Percentiles rank a stretch among this genome's conserved stretches.
phyloP scores from a whole-genome alignment of 306 rosid species.

The Vigna hirtella region DNA sequence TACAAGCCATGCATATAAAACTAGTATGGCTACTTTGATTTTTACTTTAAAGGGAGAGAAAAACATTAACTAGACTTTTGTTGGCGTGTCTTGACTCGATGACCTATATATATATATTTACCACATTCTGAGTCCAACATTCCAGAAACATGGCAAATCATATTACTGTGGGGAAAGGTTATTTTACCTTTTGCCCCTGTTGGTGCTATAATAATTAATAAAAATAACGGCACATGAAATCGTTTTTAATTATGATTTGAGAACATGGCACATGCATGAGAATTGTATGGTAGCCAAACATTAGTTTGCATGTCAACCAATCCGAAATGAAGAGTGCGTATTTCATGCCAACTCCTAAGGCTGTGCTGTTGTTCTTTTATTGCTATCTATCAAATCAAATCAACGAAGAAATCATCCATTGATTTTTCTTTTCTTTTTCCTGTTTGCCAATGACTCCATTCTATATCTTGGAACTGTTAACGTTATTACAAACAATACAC shows the following conservation, averaged over 20 bases:
- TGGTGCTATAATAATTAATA: slow-evolving; percentile 32
- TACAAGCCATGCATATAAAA: background rate
- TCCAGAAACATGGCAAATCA: slow-evolving; percentile 46
- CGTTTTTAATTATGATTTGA: slow-evolving; percentile 41
- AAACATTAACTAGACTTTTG: slow-evolving; percentile 17
- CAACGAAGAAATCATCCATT: slow-evolving; percentile 26
- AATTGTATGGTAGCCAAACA: slow-evolving; percentile 49
- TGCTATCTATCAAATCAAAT: slow-evolving; percentile 39
- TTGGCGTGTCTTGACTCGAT: slow-evolving; percentile 21
- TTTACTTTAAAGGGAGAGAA: background rate
- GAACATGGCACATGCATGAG: slow-evolving; percentile 50
- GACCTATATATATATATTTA: background rate
- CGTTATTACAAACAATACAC: slow-evolving; percentile 17
- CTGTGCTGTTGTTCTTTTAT: slow-evolving; percentile 31
- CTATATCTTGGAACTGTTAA: background rate
- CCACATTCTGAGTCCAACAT: slow-evolving; percentile 38
- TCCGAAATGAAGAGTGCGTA: slow-evolving; percentile 37
- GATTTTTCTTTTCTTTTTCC: slow-evolving; percentile 1
- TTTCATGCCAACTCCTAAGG: slow-evolving; percentile 40
- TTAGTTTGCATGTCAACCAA: slow-evolving; percentile 42
- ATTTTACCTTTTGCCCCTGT: slow-evolving; percentile 17
- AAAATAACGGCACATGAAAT: slow-evolving; percentile 42
- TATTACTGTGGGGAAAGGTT: slow-evolving; percentile 28
- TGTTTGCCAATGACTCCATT: slow-evolving; percentile 5
- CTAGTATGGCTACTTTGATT: background rate